phyloP scores from a whole-genome alignment of 495 filamentous ascomycete species.

The Neurospora terricola region DNA sequence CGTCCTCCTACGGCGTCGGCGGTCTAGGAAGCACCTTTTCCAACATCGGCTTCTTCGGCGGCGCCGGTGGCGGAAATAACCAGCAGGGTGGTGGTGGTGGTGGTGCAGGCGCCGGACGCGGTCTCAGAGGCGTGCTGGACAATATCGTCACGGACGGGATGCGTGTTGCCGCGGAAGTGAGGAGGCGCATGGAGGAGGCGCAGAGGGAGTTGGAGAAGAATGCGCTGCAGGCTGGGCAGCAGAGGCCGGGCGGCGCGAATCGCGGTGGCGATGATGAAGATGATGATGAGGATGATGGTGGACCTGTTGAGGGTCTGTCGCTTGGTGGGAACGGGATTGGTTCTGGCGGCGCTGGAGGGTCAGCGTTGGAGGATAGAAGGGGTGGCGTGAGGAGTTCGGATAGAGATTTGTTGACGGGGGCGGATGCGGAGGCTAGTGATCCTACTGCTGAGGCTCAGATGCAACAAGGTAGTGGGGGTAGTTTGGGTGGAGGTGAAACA shows the following conservation, averaged over 20 bases:
- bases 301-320: slow-evolving; percentile 5
- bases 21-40: slow-evolving; percentile 70
- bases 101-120: slow-evolving; percentile 56
- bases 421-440: slow-evolving; percentile 55
- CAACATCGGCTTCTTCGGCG: slow-evolving; percentile 46
- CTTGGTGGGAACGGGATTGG: slow-evolving; percentile 4
- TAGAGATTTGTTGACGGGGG: slow-evolving; percentile 67
- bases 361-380: slow-evolving; percentile 40
- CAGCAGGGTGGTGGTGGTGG: slow-evolving; percentile 25
- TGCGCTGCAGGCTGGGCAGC: slow-evolving; percentile 44
- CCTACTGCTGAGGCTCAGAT: slow-evolving; percentile 6
- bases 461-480: neutral
- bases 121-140: slow-evolving; percentile 84
- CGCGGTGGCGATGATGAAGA: slow-evolving; percentile 64
- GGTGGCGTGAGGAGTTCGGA: slow-evolving; percentile 62
- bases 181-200: slow-evolving; percentile 85
- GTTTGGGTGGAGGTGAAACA: slow-evolving; percentile 8
- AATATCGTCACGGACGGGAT: slow-evolving; percentile 97
- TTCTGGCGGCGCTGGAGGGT: slow-evolving; percentile 12
- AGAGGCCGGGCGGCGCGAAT: neutral
- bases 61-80: slow-evolving; percentile 25
- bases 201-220: slow-evolving; percentile 77
- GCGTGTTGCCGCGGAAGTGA: slow-evolving; percentile 84
- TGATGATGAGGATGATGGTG: slow-evolving; percentile 47
- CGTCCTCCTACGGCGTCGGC: slow-evolving; percentile 35